Conservation (phyloP, 2,329 filamentous ascomycete genomes). For the Alternaria triticimaculans region DNA sequence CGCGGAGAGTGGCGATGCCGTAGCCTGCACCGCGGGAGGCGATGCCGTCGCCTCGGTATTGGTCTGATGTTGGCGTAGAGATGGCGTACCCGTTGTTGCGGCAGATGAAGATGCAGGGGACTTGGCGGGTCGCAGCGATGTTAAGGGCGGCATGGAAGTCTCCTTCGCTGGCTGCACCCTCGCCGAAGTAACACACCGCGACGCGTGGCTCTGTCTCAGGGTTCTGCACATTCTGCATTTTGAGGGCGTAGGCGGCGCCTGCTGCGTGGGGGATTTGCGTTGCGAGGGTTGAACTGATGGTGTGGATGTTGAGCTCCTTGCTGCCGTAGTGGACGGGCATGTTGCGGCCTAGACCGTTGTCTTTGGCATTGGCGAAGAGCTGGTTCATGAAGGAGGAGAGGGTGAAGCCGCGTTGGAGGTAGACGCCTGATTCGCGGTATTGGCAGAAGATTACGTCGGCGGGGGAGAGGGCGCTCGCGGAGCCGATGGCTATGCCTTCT, state of each 20-base stretch:
- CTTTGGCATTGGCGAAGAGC: constrained; percentile 84
- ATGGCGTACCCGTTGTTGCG: constrained; percentile 94
- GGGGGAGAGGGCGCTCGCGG: constrained; percentile 80
- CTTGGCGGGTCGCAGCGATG: constrained; percentile 87
- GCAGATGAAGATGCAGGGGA: constrained; percentile 87
- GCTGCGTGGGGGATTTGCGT: constrained; percentile 90
- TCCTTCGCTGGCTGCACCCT: constrained; percentile 87
- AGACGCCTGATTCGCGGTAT: constrained; percentile 92
- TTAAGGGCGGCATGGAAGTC: constrained; percentile 93
- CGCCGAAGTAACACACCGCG: constrained; percentile 86
- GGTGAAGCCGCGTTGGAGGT: constrained; percentile 86
- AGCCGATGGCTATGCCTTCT: constrained; percentile 91
- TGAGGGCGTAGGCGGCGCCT: constrained; percentile 86
- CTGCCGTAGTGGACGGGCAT: constrained; percentile 98
- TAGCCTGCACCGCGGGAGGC: constrained; percentile 86
- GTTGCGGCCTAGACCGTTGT: constrained; percentile 82
- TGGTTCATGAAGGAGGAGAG: constrained; percentile 94
- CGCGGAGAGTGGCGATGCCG: constrained; percentile 90
- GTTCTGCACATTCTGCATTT: constrained; percentile 77
- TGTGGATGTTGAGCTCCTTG: constrained; percentile 83
- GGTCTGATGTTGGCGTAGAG: constrained; percentile 85
- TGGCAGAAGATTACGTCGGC: constrained; percentile 92
- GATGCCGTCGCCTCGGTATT: constrained; percentile 91
- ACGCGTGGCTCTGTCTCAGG: constrained; percentile 68
- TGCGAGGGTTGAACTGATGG: constrained; percentile 83